Evolutionary conservation across 352 stramenopile genomes (phyloP).

Genomic region (Phytopythium kandeliae): DNA sequence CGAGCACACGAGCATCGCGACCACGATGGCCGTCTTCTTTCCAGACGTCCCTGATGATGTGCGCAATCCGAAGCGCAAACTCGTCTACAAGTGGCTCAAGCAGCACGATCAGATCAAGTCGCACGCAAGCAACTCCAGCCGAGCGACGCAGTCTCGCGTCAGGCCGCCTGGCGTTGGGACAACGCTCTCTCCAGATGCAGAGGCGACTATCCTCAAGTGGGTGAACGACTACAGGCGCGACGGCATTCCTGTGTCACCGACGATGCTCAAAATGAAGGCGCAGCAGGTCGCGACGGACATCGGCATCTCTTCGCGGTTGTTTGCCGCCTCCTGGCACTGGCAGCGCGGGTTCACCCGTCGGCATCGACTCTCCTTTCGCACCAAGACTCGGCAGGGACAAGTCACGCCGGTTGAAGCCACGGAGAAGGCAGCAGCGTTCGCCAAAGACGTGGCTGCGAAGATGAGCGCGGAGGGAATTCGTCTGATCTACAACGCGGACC

Average conservation of each 20-base stretch:
- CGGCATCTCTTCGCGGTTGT: not conserved
- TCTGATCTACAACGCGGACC: constrained; percentile 17
- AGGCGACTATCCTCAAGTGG: constrained; percentile 3
- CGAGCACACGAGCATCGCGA: too few relatives aligned
- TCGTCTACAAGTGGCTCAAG: too few relatives aligned
- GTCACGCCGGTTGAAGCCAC: constrained; percentile 1
- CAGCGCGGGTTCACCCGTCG: constrained; percentile 1
- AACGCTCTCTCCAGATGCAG: too few relatives aligned
- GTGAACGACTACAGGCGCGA: constrained; percentile 8
- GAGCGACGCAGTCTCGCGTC: too few relatives aligned
- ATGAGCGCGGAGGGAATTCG: constrained; percentile 7
- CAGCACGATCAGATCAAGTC: too few relatives aligned
- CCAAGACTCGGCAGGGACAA: constrained; percentile 13
- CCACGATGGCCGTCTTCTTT: too few relatives aligned
- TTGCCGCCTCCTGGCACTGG: constrained; percentile 6
- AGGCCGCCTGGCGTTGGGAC: too few relatives aligned
- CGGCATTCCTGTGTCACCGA: constrained; percentile 3
- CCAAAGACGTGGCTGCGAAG: not conserved
- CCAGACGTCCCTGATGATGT: too few relatives aligned
- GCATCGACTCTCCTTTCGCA: constrained; percentile 13
- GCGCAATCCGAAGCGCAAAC: too few relatives aligned
- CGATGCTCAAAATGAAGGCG: constrained; percentile 2
- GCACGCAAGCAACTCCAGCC: too few relatives aligned
- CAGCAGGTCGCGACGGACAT: not conserved
- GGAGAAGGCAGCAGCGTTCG: constrained; percentile 5